Evolutionary conservation across 2,329 filamentous ascomycete species (phyloP), one percentile per base, ranked within the genome.

Genomic region (Ascochyta rabiei): DNA sequence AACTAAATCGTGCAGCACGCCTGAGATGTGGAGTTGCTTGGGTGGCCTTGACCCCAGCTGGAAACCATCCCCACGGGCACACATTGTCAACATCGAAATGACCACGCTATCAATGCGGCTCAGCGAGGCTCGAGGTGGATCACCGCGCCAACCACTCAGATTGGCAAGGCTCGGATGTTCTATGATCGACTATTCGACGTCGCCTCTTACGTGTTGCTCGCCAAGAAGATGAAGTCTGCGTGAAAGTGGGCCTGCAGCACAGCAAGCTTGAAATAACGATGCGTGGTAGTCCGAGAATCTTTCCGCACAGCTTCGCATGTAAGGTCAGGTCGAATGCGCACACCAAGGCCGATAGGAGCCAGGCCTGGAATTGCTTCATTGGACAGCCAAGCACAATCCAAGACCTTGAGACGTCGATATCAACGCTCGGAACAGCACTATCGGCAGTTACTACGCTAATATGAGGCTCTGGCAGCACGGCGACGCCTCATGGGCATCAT

Each of bases 241-340:
- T 45, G 30, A 41, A 56, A 48, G 44, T 52, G 44, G 53, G 28
- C 19, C 35, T 30, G 39, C 44, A 48, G 33, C 26, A 21, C 38
- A 44, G 48, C 43, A 48, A 52, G 53, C 53, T 52, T 52, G 53
- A 48, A 48, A 42, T 44, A 28, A 26, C 21, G 35, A 56, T 50
- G 33, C 61, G 60, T 60, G 55, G 50, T 57, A 39, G 16, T 28
- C 61, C 61, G 61, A 62, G 26, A 62, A 51, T 57, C 60, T 48
- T 58, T 47, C 61, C 60, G 61, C 44, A 41, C 9, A 45, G 23
- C 26, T 38, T 34, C 33, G 39, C 31, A 35, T 40, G 38, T 39
- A 56, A 23, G 28, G 16, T 40, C 43, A 52, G 24, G 48, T 31
- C 46, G 52, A 48, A 49, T 24, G 23, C n/a, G 28, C 38, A 46